Base-by-base conservation (phyloP, 2,329 filamentous ascomycete genomes). In the Phyllosticta citrichinensis region DNA sequence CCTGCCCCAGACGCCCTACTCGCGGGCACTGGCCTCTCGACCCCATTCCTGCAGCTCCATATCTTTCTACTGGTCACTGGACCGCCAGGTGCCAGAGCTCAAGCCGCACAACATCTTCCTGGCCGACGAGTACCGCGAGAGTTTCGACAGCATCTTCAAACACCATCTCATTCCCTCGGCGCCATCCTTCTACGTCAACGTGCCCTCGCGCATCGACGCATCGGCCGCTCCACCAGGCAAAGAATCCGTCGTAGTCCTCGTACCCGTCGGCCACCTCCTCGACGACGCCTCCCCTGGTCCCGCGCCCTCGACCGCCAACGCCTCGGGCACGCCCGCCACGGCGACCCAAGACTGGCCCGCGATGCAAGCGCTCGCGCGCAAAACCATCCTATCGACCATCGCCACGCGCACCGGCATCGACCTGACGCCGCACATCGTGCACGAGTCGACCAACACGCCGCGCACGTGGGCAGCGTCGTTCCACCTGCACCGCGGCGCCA, bases 161-260 rank as follows among this genome's bases (percentile, higher is more conserved):
- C 76, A 82, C 30, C 84, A 89, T 63, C 74, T 80, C 2, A 83
- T 91, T 9, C 88, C 88, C 1, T 71, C 79, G 1, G 79, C 89
- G 62, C 87, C 87, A 0, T 87, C 83, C 61, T 91, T 91, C 76
- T 91, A 91, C 72, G 82, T 91, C 72, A 89, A 91, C 68, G 87
- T 91, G 0, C 88, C 88, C 0, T 87, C 82, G 55, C 80, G 87
- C 12, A 80, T 89, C 8, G 88, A 91, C 65, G 76, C 83, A 0
- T 80, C 80, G 0, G 88, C 88, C 0, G 87, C 88, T 0, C 88
- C 88, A 0, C 71, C 77, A 2, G 84, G 81, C 1, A 81, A 81
- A 65, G 88, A 91, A 67, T 77, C 81, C 1, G 73, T 91, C 55
- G 84, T 89, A 14, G 85, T 88, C 1, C 79, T 91, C 5, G 86